A percentile compares a stretch with the other conserved stretches of the same genome.
phyloP scores from a whole-genome alignment of 768 basidiomycete species.

The Tricholoma bakamatsutake region DNA sequence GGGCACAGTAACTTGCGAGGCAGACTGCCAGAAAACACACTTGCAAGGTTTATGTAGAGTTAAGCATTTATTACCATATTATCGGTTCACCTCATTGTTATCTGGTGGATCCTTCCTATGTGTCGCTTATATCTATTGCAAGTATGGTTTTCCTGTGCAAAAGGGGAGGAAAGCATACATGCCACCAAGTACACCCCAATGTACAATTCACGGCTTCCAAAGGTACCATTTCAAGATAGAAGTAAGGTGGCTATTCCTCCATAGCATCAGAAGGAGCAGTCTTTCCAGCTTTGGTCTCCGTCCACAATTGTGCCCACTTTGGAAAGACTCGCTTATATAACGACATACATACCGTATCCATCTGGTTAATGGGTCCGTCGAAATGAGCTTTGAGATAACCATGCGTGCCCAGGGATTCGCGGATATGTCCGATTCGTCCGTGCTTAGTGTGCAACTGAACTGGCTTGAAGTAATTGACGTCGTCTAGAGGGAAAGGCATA shows the following conservation, averaged over 20 bases:
- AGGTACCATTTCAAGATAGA: neutral
- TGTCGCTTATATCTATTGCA: neutral
- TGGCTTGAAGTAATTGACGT: slow-evolving; percentile 89
- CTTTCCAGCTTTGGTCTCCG: slow-evolving; percentile 9
- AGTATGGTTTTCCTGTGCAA: neutral
- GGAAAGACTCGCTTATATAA: slow-evolving; percentile 95
- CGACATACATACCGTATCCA: slow-evolving; percentile 96
- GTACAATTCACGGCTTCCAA: neutral
- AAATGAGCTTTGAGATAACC: slow-evolving; percentile 97
- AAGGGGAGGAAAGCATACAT: neutral
- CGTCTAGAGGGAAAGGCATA: slow-evolving; percentile 41
- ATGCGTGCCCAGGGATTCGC: slow-evolving; percentile 91
- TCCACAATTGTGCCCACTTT: slow-evolving; percentile 68
- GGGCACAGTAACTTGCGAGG: no score
- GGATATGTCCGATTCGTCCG: slow-evolving; percentile 84
- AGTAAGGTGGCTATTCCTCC: slow-evolving; percentile 33
- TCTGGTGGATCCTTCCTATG: no score
- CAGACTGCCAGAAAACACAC: no score
- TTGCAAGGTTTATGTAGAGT: no score
- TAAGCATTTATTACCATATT: no score
- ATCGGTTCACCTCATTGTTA: no score
- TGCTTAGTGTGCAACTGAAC: slow-evolving; percentile 91
- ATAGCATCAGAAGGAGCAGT: slow-evolving; percentile 24
- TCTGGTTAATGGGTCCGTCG: slow-evolving; percentile 88
- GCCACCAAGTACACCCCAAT: neutral